These are phyloP conservation scores for Luzula sylvatica DNA, from an alignment of 176 grass and related monocot genomes.

Conservation along the genomic window DNA sequence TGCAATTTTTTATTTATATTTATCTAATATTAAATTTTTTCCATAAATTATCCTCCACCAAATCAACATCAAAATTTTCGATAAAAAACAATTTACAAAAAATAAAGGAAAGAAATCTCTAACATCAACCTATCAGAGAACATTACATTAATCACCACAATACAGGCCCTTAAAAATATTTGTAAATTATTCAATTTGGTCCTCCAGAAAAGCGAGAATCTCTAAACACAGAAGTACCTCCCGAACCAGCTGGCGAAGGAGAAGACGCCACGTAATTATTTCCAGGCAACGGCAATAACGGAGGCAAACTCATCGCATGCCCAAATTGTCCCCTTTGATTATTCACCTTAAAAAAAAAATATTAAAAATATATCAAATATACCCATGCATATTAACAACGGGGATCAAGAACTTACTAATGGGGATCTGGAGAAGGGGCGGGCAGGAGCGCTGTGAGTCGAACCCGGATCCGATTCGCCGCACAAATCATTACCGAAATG, in stretches of 20 bases:
- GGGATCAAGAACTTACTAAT: constrained; percentile 36
- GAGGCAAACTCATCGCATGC: constrained; percentile 29
- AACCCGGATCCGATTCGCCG: constrained; percentile 69
- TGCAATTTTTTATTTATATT: too few relatives aligned
- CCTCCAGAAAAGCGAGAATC: constrained; percentile 29
- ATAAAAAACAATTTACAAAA: too few relatives aligned
- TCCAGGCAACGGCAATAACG: constrained; percentile 37
- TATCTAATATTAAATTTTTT: too few relatives aligned
- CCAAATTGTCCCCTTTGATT: constrained; percentile 28
- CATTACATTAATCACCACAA: too few relatives aligned
- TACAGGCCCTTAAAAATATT: too few relatives aligned
- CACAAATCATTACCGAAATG: constrained; percentile 67
- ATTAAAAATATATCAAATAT: neutral
- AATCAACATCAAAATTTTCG: too few relatives aligned
- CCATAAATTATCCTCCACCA: too few relatives aligned
- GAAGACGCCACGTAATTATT: constrained; percentile 57
- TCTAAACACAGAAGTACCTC: constrained; percentile 51
- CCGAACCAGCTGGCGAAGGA: constrained; percentile 66
- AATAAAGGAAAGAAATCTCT: too few relatives aligned
- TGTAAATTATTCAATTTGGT: too few relatives aligned
- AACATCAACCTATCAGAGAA: too few relatives aligned
- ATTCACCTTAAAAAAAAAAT: too few relatives aligned
- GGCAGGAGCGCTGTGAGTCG: constrained; percentile 51
- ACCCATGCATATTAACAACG: neutral
- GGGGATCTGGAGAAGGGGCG: constrained; percentile 47